Conservation (phyloP, 2,329 filamentous ascomycete species). For the Plenodomus tracheiphilus region DNA sequence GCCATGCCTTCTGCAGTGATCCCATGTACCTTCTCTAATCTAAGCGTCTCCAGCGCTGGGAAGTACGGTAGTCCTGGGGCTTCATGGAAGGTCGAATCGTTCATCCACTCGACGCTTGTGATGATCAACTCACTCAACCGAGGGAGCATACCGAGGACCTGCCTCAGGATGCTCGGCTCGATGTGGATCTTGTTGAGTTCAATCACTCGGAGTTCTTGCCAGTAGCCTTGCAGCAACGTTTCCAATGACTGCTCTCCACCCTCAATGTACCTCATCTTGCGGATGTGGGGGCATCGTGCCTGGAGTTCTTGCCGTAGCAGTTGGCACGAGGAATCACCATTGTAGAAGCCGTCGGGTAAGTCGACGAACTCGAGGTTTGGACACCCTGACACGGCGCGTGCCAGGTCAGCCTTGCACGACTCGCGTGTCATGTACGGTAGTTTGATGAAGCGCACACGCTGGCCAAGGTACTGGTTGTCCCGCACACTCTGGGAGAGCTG, state of each 20-base stretch:
- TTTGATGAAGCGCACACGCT: conserved; percentile 77
- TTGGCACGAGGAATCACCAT: conserved; percentile 74
- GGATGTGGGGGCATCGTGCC: conserved; percentile 77
- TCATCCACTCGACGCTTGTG: conserved; percentile 68
- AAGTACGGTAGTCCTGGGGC: conserved; percentile 70
- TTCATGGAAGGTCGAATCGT: conserved; percentile 74
- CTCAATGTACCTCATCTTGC: conserved; percentile 83
- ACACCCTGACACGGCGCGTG: conserved; percentile 80
- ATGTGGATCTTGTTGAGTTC: conserved; percentile 70
- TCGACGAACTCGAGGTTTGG: conserved; percentile 89
- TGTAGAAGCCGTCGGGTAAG: conserved; percentile 84
- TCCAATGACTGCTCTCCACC: conserved; percentile 81
- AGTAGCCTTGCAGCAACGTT: conserved; percentile 66
- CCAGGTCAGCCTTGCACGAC: conserved; percentile 80
- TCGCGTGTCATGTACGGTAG: conserved; percentile 94
- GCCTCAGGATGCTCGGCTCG: conserved; percentile 71
- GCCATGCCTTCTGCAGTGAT: conserved; percentile 73
- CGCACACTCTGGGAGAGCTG: conserved; percentile 82
- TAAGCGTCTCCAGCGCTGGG: conserved; percentile 73
- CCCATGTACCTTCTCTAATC: conserved; percentile 70
- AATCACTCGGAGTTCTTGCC: conserved; percentile 72
- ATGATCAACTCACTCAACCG: conserved; percentile 75
- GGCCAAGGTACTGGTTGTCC: conserved; percentile 71
- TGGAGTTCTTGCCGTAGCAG: conserved; percentile 83
- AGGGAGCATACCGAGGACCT: conserved; percentile 69